phyloP scores from a whole-genome alignment of 176 grass and related monocot genomes.

The Chloris gayana region DNA sequence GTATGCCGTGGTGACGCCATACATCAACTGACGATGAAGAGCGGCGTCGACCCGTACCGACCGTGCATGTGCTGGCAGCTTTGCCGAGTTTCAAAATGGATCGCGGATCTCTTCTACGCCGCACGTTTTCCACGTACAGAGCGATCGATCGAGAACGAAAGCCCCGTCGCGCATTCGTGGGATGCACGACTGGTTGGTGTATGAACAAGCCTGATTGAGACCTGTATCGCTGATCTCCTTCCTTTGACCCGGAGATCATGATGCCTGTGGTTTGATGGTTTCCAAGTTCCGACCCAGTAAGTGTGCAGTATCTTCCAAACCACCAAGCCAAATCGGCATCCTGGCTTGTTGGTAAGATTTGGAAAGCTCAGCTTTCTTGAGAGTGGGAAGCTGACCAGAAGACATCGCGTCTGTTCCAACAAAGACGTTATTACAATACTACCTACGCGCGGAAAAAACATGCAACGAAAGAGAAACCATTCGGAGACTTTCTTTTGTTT shows the following conservation, averaged over 20 bases:
- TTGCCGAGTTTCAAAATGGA: not conserved
- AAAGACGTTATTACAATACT: not conserved
- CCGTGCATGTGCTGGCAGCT: no score
- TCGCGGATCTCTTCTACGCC: not conserved
- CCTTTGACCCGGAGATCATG: no score
- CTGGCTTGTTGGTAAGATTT: not conserved
- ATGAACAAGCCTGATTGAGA: not conserved
- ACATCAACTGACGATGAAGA: no score
- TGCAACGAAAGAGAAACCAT: not conserved
- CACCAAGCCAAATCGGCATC: no score
- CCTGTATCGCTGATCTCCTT: not conserved
- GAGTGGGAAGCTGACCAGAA: not conserved
- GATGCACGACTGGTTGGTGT: not conserved
- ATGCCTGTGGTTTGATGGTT: no score
- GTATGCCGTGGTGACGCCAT: no score
- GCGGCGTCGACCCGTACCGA: no score
- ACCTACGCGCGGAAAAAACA: not conserved
- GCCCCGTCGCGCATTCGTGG: not conserved
- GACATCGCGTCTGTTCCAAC: not conserved
- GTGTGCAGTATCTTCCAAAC: no score
- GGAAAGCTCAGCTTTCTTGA: not conserved
- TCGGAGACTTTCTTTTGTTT: not conserved
- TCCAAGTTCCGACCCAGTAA: no score
- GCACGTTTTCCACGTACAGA: not conserved
- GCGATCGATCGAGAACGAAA: not conserved